phyloP scores from a whole-genome alignment of 768 basidiomycete species.

The Ramaria rubella region DNA sequence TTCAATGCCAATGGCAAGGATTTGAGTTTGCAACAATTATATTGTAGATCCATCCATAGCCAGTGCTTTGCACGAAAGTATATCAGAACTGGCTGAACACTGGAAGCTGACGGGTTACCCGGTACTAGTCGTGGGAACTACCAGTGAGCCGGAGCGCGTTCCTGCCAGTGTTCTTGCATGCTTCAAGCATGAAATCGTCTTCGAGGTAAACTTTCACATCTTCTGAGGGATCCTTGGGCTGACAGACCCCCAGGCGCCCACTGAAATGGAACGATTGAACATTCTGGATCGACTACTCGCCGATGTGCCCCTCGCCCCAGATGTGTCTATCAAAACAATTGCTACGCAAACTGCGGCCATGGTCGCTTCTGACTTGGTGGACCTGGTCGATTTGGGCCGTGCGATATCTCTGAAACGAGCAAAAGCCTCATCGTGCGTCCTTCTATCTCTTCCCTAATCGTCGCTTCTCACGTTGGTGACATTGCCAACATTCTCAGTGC shows the following conservation, averaged over 20 bases:
- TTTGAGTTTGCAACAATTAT: neutral
- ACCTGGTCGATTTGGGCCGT: slow-evolving; percentile 57
- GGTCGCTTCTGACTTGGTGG: slow-evolving; percentile 70
- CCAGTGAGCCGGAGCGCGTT: slow-evolving; percentile 56
- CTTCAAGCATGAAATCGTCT: slow-evolving; percentile 80
- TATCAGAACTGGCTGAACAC: slow-evolving; percentile 46
- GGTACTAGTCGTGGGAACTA: slow-evolving; percentile 69
- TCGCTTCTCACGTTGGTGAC: neutral
- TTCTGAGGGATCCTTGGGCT: neutral
- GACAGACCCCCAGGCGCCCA: slow-evolving; percentile 55
- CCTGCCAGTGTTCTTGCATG: slow-evolving; percentile 54
- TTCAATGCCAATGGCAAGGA: neutral
- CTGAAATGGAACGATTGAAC: slow-evolving; percentile 62
- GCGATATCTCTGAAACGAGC: slow-evolving; percentile 49
- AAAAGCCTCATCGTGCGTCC: slow-evolving; percentile 5
- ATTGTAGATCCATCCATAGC: slow-evolving; percentile 50
- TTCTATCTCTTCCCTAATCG: neutral
- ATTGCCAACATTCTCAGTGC: neutral
- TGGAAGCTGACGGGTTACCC: slow-evolving; percentile 64
- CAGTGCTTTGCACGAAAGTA: slow-evolving; percentile 54
- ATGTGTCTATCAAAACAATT: slow-evolving; percentile 65
- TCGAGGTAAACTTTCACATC: slow-evolving; percentile 46
- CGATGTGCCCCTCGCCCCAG: slow-evolving; percentile 48
- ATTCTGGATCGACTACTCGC: slow-evolving; percentile 47
- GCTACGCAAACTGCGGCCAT: slow-evolving; percentile 90